Conservation (phyloP, 1,284 basidiomycete species). For the Apiotrichum montevideense region DNA sequence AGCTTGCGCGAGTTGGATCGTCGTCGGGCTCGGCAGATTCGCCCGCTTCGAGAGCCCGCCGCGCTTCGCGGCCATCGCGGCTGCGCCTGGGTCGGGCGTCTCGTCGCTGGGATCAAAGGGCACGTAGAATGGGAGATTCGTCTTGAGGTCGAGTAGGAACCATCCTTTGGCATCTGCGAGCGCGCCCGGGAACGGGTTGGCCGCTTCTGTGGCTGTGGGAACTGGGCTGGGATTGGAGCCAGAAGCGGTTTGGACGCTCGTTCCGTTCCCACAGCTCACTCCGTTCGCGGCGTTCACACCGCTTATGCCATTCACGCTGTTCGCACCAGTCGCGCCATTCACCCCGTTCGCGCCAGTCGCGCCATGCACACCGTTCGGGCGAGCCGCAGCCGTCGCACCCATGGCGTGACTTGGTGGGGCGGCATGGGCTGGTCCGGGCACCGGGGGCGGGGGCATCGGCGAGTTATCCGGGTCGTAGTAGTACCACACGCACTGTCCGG, state of each 20-base stretch:
- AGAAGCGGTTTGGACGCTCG: too few species aligned
- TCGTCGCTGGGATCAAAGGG: neutral
- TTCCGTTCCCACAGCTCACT: too few species aligned
- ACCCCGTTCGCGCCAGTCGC: too few species aligned
- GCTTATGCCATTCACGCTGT: too few species aligned
- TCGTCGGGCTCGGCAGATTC: too few species aligned
- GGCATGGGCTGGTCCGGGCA: neutral
- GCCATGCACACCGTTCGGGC: too few species aligned
- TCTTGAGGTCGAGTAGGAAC: conserved; percentile 1
- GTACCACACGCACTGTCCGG: conserved; percentile 1
- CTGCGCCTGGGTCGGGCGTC: neutral
- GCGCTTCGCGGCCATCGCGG: too few species aligned
- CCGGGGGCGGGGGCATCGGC: neutral
- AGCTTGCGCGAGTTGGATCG: too few species aligned
- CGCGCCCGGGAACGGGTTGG: neutral
- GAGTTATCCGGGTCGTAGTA: conserved; percentile 3
- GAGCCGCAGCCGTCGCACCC: neutral
- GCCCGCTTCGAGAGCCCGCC: too few species aligned
- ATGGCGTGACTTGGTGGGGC: neutral
- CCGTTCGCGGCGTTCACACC: neutral
- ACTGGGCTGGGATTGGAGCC: neutral
- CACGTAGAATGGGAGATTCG: neutral
- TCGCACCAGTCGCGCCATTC: too few species aligned
- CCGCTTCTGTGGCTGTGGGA: neutral
- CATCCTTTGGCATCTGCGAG: neutral